A percentile compares a stretch with the other conserved stretches of the same genome.
phyloP scores from a whole-genome alignment of 352 stramenopile genomes.

The Phytophthora foliorum region DNA sequence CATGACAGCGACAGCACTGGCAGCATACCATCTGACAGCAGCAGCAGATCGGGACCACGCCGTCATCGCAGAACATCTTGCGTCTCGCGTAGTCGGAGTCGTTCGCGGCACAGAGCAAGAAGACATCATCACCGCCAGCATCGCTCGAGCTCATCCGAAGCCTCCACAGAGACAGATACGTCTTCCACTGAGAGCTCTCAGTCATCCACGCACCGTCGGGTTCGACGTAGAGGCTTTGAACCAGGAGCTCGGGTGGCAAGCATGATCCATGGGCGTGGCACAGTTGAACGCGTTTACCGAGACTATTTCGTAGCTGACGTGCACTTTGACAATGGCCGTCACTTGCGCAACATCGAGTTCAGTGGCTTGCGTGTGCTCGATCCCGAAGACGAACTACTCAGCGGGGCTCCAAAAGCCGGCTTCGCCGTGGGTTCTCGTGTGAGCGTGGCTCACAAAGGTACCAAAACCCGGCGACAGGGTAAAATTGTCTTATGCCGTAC shows the following conservation, averaged over 20 bases:
- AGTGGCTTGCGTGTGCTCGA: constrained; percentile 42
- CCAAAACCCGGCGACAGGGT: constrained; percentile 54
- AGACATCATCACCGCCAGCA: not conserved
- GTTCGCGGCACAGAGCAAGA: constrained; percentile 11
- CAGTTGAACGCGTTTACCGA: constrained; percentile 67
- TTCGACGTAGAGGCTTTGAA: constrained; percentile 42
- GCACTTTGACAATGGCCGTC: constrained; percentile 70
- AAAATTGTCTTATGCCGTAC: constrained; percentile 63
- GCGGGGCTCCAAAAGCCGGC: constrained; percentile 7
- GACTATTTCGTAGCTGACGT: constrained; percentile 80
- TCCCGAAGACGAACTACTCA: constrained; percentile 31
- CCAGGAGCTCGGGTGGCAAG: constrained; percentile 64
- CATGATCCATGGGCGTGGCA: constrained; percentile 47
- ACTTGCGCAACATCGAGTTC: constrained; percentile 70
- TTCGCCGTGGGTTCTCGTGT: constrained; percentile 46
- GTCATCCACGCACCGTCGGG: not conserved
- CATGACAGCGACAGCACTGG: constrained; percentile 15
- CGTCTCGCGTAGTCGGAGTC: constrained; percentile 3
- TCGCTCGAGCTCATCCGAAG: constrained; percentile 18
- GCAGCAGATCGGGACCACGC: not conserved
- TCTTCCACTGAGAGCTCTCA: constrained; percentile 27
- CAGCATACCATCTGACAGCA: constrained; percentile 19
- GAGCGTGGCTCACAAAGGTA: constrained; percentile 56
- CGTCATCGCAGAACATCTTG: constrained; percentile 8
- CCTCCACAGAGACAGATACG: constrained; percentile 28